Evolutionary conservation across 2,329 filamentous ascomycete species (phyloP).

Genomic region (Paraphoma sp.): DNA sequence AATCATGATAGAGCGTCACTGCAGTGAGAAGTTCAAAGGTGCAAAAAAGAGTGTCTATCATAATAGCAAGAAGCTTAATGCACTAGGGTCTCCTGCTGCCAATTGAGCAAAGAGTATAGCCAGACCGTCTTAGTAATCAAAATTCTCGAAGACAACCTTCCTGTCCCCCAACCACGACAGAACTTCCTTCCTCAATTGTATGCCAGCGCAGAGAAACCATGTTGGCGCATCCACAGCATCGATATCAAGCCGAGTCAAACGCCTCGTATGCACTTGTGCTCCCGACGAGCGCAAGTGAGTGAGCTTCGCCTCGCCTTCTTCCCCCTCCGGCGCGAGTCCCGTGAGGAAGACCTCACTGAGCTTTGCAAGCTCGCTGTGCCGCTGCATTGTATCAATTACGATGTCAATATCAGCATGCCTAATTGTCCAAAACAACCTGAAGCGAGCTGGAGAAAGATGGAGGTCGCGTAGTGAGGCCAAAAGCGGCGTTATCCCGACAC

Average conservation of each 20-base stretch:
- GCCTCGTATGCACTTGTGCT: slow-evolving; percentile 50
- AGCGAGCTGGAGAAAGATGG: slow-evolving; percentile 14
- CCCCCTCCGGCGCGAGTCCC: slow-evolving; percentile 34
- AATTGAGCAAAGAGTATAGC: neutral
- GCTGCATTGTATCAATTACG: slow-evolving; percentile 64
- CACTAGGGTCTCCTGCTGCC: no score
- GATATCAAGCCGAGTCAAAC: slow-evolving; percentile 56
- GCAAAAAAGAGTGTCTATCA: no score
- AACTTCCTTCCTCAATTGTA: slow-evolving; percentile 57
- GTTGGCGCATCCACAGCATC: slow-evolving; percentile 43
- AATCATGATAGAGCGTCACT: no score
- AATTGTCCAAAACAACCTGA: slow-evolving; percentile 74
- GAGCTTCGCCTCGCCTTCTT: slow-evolving; percentile 36
- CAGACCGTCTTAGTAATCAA: slow-evolving; percentile 42
- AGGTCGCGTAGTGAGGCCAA: slow-evolving; percentile 66
- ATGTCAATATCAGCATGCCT: slow-evolving; percentile 67
- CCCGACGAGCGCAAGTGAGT: slow-evolving; percentile 39
- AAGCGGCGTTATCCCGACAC: slow-evolving; percentile 83
- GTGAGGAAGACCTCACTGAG: slow-evolving; percentile 71
- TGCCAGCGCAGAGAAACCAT: slow-evolving; percentile 68
- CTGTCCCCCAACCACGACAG: slow-evolving; percentile 57
- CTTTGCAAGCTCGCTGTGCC: slow-evolving; percentile 59
- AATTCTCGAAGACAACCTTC: slow-evolving; percentile 58
- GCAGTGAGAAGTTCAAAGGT: no score
- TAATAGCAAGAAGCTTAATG: no score